These are phyloP conservation scores for Casuarina glauca DNA, from an alignment of 306 rosid species.

Conservation along the genomic window DNA sequence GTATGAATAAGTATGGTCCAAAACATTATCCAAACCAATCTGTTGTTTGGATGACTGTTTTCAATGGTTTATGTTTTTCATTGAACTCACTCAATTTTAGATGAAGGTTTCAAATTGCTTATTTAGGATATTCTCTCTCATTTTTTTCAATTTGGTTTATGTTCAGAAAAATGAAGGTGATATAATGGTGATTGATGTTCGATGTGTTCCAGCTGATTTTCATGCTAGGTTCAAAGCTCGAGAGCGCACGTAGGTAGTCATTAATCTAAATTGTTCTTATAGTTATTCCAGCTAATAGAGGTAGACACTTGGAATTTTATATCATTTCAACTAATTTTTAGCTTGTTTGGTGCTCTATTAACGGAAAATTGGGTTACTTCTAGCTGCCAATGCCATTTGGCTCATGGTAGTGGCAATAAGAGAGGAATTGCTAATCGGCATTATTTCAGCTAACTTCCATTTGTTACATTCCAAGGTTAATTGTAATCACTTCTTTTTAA, in stretches of 20 bases:
- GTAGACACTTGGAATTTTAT: background rate
- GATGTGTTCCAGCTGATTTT: slow-evolving; percentile 67
- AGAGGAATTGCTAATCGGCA: background rate
- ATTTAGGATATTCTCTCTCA: slow-evolving; percentile 23
- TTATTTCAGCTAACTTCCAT: background rate
- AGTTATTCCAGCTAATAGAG: background rate
- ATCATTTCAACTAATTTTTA: background rate
- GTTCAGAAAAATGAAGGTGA: slow-evolving; percentile 76
- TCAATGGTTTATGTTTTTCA: background rate
- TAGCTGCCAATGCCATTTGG: background rate
- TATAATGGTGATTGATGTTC: slow-evolving; percentile 71
- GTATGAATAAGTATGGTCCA: background rate
- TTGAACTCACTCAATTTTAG: background rate
- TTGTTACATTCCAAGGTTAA: slow-evolving; percentile 3
- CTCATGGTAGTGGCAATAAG: background rate
- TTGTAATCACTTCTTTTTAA: background rate
- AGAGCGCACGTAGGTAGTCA: slow-evolving; percentile 88
- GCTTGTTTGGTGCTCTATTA: background rate
- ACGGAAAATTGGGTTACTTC: background rate
- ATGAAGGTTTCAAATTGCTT: background rate
- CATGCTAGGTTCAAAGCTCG: slow-evolving; percentile 87
- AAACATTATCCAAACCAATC: background rate
- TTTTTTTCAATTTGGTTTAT: slow-evolving; percentile 21
- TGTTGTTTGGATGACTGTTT: background rate
- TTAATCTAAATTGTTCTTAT: slow-evolving; percentile 22